phyloP scores from a whole-genome alignment of 2,329 filamentous ascomycete species.

The Thelonectria olida region DNA sequence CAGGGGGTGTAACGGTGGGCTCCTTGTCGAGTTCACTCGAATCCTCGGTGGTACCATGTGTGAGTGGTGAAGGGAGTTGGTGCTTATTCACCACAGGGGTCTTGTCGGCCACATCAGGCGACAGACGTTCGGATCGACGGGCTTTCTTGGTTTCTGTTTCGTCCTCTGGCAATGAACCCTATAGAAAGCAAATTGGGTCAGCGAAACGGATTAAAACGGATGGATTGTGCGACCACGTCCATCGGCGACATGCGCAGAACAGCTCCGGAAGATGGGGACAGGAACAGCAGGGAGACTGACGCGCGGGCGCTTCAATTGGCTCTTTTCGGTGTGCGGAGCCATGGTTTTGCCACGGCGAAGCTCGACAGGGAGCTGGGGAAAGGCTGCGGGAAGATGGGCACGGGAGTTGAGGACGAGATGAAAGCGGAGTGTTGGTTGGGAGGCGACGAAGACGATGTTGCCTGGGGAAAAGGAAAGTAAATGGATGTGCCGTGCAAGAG shows the following conservation, averaged over 20 bases:
- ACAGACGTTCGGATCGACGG: slow-evolving; percentile 78
- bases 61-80: slow-evolving; percentile 84
- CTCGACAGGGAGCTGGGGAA: slow-evolving; percentile 27
- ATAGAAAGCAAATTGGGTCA: slow-evolving; percentile 33
- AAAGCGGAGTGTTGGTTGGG: slow-evolving; percentile 8
- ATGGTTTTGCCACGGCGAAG: slow-evolving; percentile 49
- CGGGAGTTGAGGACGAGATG: slow-evolving; percentile 15
- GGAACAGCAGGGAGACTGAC: slow-evolving; percentile 59
- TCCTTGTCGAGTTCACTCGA: slow-evolving; percentile 73
- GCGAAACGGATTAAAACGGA: slow-evolving; percentile 23
- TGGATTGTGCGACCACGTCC: slow-evolving; percentile 13
- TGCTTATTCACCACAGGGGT: slow-evolving; percentile 70
- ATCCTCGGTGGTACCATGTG: slow-evolving; percentile 64
- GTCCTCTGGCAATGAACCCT: slow-evolving; percentile 74
- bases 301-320: slow-evolving; percentile 83
- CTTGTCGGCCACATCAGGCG: slow-evolving; percentile 60
- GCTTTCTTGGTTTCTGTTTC: slow-evolving; percentile 81
- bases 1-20: slow-evolving; percentile 74
- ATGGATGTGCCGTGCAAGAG: slow-evolving; percentile 23
- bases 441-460: slow-evolving; percentile 33
- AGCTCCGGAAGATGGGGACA: neutral
- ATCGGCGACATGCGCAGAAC: slow-evolving; percentile 5
- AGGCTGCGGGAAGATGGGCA: slow-evolving; percentile 25
- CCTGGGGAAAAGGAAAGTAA: slow-evolving; percentile 30
- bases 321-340: slow-evolving; percentile 75